Percentiles rank a stretch among this genome's conserved stretches.
phyloP scores from a whole-genome alignment of 225 moss, liverwort and hornwort species.

The Bryum argenteum region DNA sequence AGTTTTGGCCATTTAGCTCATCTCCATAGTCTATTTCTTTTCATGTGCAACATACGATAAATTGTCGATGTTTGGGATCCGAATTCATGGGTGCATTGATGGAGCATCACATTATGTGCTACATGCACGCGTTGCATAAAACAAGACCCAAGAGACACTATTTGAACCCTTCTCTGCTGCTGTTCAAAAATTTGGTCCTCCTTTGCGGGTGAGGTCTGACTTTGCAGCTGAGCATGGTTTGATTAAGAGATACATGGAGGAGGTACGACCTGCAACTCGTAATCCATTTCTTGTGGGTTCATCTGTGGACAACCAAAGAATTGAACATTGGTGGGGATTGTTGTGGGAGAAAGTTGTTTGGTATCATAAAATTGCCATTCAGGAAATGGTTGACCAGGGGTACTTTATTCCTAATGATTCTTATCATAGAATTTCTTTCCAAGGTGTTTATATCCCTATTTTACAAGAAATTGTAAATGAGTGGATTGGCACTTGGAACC shows the following conservation, averaged over 20 bases:
- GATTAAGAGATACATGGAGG: background rate
- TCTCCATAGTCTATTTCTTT: background rate
- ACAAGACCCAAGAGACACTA: background rate
- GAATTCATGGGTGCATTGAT: background rate
- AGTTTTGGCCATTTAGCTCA: background rate
- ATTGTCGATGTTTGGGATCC: background rate
- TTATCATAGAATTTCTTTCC: background rate
- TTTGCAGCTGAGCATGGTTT: slow-evolving; percentile 11
- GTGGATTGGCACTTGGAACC: slow-evolving; percentile 7
- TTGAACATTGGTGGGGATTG: slow-evolving; percentile 13
- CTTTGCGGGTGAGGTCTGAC: background rate
- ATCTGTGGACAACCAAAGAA: background rate
- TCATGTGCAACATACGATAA: background rate
- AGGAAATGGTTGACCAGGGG: background rate
- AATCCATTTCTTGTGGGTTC: background rate
- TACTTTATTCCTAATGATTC: slow-evolving; percentile 10
- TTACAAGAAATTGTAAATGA: slow-evolving; percentile 7
- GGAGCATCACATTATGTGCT: background rate
- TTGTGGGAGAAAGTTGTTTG: slow-evolving; percentile 7
- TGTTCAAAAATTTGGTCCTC: background rate
- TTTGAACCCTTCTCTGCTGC: background rate
- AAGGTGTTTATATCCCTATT: background rate
- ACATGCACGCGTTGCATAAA: background rate
- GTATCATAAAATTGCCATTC: slow-evolving; percentile 13
- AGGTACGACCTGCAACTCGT: background rate